Percentiles rank a stretch among this genome's conserved stretches.
Evolutionary conservation across 345 rosid species (phyloP).

Genomic region (Pelargonium nanum): DNA sequence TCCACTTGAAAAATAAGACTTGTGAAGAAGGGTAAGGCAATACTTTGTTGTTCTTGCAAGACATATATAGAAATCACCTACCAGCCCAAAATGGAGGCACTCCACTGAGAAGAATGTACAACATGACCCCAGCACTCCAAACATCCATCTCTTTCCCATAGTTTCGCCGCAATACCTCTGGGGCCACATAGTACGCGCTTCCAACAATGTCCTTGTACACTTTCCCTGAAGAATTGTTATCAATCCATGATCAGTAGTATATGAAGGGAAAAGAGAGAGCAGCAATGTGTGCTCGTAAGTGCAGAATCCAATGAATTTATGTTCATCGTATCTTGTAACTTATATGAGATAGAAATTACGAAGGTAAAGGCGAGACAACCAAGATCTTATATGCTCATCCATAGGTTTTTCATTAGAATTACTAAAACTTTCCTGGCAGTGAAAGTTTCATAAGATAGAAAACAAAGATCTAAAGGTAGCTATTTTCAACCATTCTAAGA

Average conservation of each 20-base stretch:
- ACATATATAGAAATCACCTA: slow-evolving; percentile 15
- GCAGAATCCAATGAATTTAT: background rate
- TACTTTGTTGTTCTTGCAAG: background rate
- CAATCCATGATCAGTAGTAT: background rate
- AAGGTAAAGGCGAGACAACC: background rate
- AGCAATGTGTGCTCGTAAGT: background rate
- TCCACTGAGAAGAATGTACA: slow-evolving; percentile 85
- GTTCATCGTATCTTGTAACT: background rate
- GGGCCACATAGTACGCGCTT: slow-evolving; percentile 87
- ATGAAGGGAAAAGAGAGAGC: too few relatives aligned
- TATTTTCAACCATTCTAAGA: too few relatives aligned
- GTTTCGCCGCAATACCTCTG: slow-evolving; percentile 54
- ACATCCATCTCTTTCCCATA: slow-evolving; percentile 89
- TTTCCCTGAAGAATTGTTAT: slow-evolving; percentile 35
- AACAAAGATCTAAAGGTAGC: too few relatives aligned
- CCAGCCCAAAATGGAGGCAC: slow-evolving; percentile 97
- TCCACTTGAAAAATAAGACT: background rate
- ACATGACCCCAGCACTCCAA: slow-evolving; percentile 90
- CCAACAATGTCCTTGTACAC: slow-evolving; percentile 55
- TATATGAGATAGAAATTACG: too few relatives aligned
- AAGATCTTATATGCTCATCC: background rate
- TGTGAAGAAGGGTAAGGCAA: background rate
- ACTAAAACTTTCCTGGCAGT: background rate
- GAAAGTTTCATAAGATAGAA: too few relatives aligned
- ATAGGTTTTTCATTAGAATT: too few relatives aligned